Evolutionary conservation across 768 basidiomycete genomes (phyloP).

Genomic region (Xerocomellus chrysenteron): DNA sequence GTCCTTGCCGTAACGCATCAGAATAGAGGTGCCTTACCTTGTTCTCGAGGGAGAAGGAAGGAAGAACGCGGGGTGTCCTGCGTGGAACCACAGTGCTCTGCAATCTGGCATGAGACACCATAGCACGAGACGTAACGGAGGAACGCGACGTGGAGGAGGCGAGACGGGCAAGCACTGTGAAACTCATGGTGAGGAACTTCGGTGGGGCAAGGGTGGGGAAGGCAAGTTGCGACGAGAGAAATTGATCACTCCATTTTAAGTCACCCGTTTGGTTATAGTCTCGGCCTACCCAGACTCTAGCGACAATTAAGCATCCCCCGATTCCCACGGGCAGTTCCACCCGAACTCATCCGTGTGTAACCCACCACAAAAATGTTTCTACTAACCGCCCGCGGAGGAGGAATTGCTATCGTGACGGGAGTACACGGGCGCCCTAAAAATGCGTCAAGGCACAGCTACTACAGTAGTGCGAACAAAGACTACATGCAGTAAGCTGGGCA

Average conservation of each 20-base stretch:
- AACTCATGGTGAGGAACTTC: constrained; percentile 27
- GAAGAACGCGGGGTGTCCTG: constrained; percentile 50
- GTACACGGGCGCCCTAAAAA: too few species aligned
- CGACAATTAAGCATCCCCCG: background rate
- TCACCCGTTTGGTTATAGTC: background rate
- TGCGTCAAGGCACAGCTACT: too few species aligned
- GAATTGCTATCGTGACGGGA: too few species aligned
- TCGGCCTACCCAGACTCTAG: constrained; percentile 4
- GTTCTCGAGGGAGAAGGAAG: constrained; percentile 74
- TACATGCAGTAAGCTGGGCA: too few species aligned
- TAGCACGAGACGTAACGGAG: constrained; percentile 9
- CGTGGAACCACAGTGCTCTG: constrained; percentile 29
- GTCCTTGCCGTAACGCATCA: background rate
- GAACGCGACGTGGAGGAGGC: constrained; percentile 12
- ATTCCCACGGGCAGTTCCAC: background rate
- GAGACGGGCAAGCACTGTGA: constrained; percentile 28
- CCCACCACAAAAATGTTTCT: too few species aligned
- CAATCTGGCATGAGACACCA: constrained; percentile 14
- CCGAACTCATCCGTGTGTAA: too few species aligned
- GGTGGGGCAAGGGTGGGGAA: constrained; percentile 1
- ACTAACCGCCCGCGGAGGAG: too few species aligned
- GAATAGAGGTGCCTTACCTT: constrained; percentile 48
- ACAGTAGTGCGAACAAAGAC: too few species aligned
- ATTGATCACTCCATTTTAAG: constrained; percentile 23
- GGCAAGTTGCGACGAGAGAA: constrained; percentile 15